A percentile compares a stretch with the other conserved stretches of the same genome.
Evolutionary conservation across 192 early-diverging fungal genomes (phyloP).

Genomic region (Ambispora gerdemannii): DNA sequence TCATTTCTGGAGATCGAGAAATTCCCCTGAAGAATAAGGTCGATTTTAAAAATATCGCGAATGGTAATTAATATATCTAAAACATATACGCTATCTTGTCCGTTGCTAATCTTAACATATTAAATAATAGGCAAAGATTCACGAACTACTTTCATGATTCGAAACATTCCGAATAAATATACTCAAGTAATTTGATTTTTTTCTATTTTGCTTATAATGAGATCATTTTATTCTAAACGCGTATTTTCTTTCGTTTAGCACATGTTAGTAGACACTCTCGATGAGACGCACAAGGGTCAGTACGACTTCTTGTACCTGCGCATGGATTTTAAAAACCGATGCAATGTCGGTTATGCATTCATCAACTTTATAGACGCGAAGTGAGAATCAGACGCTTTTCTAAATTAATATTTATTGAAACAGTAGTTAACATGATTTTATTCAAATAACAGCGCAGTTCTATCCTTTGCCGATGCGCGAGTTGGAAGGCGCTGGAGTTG

Average conservation of each 20-base stretch:
- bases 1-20: conserved; percentile 4
- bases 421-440: too few species aligned
- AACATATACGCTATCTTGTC: background rate
- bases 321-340: conserved; percentile 87
- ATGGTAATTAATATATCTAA: background rate
- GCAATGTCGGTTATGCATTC: conserved; percentile 82
- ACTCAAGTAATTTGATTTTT: conserved; percentile 65
- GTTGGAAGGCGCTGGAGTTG: conserved; percentile 75
- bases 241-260: conserved; percentile 53
- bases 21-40: conserved; percentile 15
- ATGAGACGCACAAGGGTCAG: conserved; percentile 62
- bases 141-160: conserved; percentile 82
- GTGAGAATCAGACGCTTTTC: too few species aligned
- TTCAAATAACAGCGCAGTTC: conserved; percentile 46
- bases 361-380: conserved; percentile 64
- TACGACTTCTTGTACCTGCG: conserved; percentile 82
- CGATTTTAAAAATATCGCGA: conserved; percentile 10
- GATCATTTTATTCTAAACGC: too few species aligned
- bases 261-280: conserved; percentile 72
- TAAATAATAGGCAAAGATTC: conserved; percentile 56
- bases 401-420: too few species aligned
- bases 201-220: too few species aligned
- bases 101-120: conserved; percentile 32
- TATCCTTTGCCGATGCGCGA: conserved; percentile 61
- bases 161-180: conserved; percentile 87